Base-by-base conservation (phyloP, 192 early-diverging fungal species). In the Allomyces macrogynus region DNA sequence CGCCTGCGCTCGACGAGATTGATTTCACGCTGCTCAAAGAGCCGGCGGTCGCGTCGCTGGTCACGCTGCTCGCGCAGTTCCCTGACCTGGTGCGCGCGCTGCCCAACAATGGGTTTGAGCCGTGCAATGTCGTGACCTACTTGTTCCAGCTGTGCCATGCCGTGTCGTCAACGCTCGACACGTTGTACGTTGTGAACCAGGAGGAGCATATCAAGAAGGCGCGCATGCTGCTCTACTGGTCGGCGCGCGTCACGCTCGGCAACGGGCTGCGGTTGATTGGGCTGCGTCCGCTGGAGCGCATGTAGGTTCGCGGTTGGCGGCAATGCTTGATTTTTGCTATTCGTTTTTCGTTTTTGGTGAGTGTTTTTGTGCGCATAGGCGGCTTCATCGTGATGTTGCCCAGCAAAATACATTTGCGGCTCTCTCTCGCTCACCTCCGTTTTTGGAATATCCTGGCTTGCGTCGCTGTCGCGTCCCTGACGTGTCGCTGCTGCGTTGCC, bases 231-330 rank as follows among this genome's bases (percentile, higher is more conserved):
- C 75, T 95, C 80, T 95, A 85, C 75, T 85, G 78, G 77, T 78
- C 84, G 60, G 89, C 89, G 32, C 79, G 93, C 65, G 74, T 86
- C 24, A 89, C 90, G 0, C 75, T 97, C 10, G 85, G 89, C 54
- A 97, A 95, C 70, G 88, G 86, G 22, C 80, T 96, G 66, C 77
- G 84, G 60, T 72, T 91, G 12, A 72, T 96, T 65, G 90, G 90
- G 64, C 73, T 97, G 68, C 78, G 76, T 69, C 91, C 91, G 61
- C 73, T 95, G 62, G 85, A 91, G 71, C 78, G 90, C 67, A 97
- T 97, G 93, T 97, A 40, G 7, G 7, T 3, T 40, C 32, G 32
- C 32, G 32, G 32, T 40, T 40, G 32, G 32, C 32, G 32, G 32
- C 32, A 8, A 8, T 8, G 32, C 4, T 26, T 1, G 26, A 26